Percentiles rank a stretch among this genome's conserved stretches.
Evolutionary conservation across 2,329 filamentous ascomycete genomes (phyloP).

Genomic region (Scytalidium sp.): DNA sequence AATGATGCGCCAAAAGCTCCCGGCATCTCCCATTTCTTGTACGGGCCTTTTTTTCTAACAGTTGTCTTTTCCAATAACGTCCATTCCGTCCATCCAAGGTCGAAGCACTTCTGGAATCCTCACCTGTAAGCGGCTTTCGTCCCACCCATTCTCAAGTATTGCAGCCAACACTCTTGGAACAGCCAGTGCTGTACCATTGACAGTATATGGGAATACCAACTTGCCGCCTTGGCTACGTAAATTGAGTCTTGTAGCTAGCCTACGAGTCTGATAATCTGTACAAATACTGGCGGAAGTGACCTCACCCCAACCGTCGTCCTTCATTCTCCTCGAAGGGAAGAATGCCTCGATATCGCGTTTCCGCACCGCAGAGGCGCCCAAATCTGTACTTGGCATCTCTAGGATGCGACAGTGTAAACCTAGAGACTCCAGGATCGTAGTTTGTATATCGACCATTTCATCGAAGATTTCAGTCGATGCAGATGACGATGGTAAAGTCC

Average conservation of each 20-base stretch:
- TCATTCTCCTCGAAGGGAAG: conserved; percentile 74
- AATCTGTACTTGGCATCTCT: conserved; percentile 86
- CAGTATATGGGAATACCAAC: conserved; percentile 77
- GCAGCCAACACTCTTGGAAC: conserved; percentile 87
- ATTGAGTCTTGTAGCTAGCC: conserved; percentile 73
- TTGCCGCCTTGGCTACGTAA: conserved; percentile 45
- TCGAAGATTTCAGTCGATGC: conserved; percentile 63
- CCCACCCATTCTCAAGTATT: conserved; percentile 87
- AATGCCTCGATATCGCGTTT: conserved; percentile 94
- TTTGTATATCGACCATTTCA: conserved; percentile 85
- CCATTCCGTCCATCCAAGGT: conserved; percentile 78
- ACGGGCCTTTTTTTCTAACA: not conserved
- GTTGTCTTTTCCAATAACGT: conserved; percentile 56
- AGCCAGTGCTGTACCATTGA: conserved; percentile 92
- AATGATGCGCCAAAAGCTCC: too few species aligned
- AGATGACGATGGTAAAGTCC: conserved; percentile 62
- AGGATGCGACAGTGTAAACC: conserved; percentile 83
- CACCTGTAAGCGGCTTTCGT: conserved; percentile 65
- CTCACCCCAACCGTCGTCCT: conserved; percentile 81
- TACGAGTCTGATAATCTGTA: conserved; percentile 88
- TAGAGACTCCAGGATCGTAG: conserved; percentile 73
- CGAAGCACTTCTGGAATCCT: conserved; percentile 75
- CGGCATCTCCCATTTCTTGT: too few species aligned
- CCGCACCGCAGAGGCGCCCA: conserved; percentile 81
- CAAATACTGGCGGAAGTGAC: conserved; percentile 88